Percentiles rank a stretch among this genome's conserved stretches.
Conservation (phyloP, 768 basidiomycete species). For the Coprinopsis marcescibilis region DNA sequence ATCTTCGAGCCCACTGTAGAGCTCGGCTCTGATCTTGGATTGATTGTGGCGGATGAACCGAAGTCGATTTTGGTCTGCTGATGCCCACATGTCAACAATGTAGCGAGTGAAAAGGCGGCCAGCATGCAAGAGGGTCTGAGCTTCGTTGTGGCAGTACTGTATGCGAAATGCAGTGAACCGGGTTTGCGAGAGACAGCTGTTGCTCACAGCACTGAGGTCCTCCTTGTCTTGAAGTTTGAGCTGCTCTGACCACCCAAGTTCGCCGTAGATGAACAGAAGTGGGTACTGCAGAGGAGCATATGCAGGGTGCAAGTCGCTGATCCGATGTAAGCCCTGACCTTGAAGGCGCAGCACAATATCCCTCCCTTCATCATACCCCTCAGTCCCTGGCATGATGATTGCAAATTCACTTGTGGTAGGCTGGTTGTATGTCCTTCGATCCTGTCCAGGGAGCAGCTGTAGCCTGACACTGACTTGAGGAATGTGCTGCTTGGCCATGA, state of each 20-base stretch:
- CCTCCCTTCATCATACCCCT: slow-evolving; percentile 4
- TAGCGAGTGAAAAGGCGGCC: slow-evolving; percentile 39
- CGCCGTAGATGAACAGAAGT: slow-evolving; percentile 35
- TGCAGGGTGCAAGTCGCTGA: slow-evolving; percentile 27
- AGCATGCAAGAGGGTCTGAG: slow-evolving; percentile 23
- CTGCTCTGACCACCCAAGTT: slow-evolving; percentile 38
- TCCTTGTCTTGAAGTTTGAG: slow-evolving; percentile 19
- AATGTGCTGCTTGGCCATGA: slow-evolving; percentile 19
- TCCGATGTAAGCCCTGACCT: slow-evolving; percentile 19
- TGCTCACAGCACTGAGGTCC: background rate
- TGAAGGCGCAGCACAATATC: slow-evolving; percentile 31
- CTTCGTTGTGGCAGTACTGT: background rate
- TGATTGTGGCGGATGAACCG: slow-evolving; percentile 32
- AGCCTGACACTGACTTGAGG: slow-evolving; percentile 17
- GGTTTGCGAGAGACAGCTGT: background rate
- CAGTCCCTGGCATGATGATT: background rate
- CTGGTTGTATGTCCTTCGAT: slow-evolving; percentile 29
- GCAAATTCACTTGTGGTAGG: slow-evolving; percentile 22
- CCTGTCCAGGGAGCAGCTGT: slow-evolving; percentile 17
- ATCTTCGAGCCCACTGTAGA: slow-evolving; percentile 18
- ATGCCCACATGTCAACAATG: slow-evolving; percentile 40
- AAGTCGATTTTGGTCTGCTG: slow-evolving; percentile 34
- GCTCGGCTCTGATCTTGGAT: slow-evolving; percentile 24
- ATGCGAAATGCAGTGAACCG: slow-evolving; percentile 1
- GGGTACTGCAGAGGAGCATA: slow-evolving; percentile 39